These are phyloP conservation scores for Brasilioporus rufonigricans DNA, from an alignment of 768 basidiomycete genomes.

Conservation along the genomic window DNA sequence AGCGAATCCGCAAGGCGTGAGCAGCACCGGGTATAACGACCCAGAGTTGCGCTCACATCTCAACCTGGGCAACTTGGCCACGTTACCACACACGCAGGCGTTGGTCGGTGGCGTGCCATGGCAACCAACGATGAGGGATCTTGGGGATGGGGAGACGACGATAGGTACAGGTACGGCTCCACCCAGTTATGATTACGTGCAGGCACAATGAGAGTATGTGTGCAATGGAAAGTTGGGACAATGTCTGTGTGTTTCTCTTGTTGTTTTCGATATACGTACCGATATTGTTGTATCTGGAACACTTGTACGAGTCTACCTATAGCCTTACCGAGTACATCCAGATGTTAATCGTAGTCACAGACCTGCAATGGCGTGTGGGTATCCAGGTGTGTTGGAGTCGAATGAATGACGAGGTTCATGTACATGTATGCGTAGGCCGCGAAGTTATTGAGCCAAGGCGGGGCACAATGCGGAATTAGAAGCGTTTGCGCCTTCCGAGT, in stretches of 20 bases:
- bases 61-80: neutral
- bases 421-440: neutral
- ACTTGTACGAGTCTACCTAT: neutral
- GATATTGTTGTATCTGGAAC: neutral
- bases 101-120: neutral
- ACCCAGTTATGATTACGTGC: slow-evolving; percentile 24
- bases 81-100: neutral
- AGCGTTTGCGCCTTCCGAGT: neutral
- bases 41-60: slow-evolving; percentile 11
- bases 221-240: neutral
- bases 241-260: neutral
- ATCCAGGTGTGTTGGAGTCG: neutral
- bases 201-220: slow-evolving; percentile 1
- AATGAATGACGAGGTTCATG: neutral
- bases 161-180: slow-evolving; percentile 22
- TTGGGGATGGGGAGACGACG: slow-evolving; percentile 32
- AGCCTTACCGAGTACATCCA: neutral
- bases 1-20: slow-evolving; percentile 18
- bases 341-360: neutral
- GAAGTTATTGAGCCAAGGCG: too few relatives aligned
- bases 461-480: neutral
- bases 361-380: neutral
- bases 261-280: neutral
- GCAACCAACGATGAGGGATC: slow-evolving; percentile 43
- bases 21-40: slow-evolving; percentile 2